phyloP scores from a whole-genome alignment of 306 rosid species.

The Rubus parviflorus region DNA sequence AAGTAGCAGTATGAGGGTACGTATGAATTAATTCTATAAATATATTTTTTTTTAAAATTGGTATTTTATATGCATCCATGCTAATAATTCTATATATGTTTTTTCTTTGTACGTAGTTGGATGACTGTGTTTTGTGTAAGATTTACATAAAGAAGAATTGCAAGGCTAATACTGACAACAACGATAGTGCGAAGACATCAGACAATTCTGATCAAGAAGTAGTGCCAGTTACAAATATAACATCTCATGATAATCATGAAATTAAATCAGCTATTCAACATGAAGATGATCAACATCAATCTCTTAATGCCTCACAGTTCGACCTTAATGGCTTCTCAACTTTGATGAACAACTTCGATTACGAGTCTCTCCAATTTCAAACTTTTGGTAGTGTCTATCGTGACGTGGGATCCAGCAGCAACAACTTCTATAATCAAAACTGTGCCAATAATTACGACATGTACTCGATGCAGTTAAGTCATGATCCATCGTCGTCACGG shows the following conservation, averaged over 20 bases:
- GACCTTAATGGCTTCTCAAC: background rate
- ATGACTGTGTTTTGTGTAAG: slow-evolving; percentile 15
- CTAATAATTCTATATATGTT: too few species aligned
- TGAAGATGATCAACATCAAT: background rate
- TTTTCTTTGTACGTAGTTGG: background rate
- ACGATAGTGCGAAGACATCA: background rate
- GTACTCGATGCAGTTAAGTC: background rate
- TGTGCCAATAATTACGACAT: background rate
- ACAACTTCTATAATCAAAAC: background rate
- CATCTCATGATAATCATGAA: background rate
- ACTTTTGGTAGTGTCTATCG: background rate
- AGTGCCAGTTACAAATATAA: too few species aligned
- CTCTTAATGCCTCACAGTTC: background rate
- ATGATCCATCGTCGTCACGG: background rate
- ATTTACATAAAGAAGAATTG: background rate
- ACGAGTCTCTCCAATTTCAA: too few species aligned
- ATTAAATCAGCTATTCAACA: background rate
- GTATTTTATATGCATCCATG: background rate
- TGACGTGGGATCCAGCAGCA: background rate
- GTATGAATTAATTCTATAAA: background rate
- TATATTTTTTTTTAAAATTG: too few species aligned
- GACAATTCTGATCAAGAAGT: background rate
- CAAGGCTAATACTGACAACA: background rate
- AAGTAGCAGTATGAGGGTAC: slow-evolving; percentile 12
- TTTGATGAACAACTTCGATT: too few species aligned